phyloP scores from a whole-genome alignment of 2,329 filamentous ascomycete genomes.

The Lasiodiplodia sp. region DNA sequence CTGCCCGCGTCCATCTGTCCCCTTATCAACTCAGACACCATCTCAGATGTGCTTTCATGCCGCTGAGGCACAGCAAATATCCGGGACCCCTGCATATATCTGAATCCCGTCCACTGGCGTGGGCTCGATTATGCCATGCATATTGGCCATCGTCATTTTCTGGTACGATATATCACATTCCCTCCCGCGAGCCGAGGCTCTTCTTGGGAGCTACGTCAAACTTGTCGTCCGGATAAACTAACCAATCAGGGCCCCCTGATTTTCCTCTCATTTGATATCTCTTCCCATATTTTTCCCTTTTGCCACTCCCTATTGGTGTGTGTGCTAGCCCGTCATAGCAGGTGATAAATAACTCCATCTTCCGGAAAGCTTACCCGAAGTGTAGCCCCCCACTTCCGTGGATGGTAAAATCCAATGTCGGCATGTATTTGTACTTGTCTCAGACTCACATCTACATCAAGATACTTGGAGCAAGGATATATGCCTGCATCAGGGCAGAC shows the following conservation, averaged over 20 bases:
- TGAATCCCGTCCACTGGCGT: neutral
- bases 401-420: too few relatives aligned
- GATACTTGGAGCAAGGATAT: too few relatives aligned
- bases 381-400: too few relatives aligned
- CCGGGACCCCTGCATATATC: slow-evolving; percentile 13
- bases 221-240: neutral
- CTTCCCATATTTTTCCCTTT: neutral
- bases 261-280: neutral
- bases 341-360: too few relatives aligned
- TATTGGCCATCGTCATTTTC: neutral
- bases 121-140: neutral
- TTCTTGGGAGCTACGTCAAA: neutral
- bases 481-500: too few relatives aligned
- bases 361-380: too few relatives aligned
- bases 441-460: too few relatives aligned
- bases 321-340: neutral
- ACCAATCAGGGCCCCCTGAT: neutral
- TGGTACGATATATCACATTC: slow-evolving; percentile 2
- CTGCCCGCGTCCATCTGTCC: too few relatives aligned
- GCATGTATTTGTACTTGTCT: too few relatives aligned
- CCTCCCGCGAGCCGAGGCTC: neutral
- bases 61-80: neutral
- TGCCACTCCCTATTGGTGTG: neutral
- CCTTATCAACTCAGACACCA: neutral
- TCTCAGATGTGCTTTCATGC: neutral